These are phyloP conservation scores for Pythium dissimile DNA, from an alignment of 352 stramenopile species.

Conservation along the genomic window DNA sequence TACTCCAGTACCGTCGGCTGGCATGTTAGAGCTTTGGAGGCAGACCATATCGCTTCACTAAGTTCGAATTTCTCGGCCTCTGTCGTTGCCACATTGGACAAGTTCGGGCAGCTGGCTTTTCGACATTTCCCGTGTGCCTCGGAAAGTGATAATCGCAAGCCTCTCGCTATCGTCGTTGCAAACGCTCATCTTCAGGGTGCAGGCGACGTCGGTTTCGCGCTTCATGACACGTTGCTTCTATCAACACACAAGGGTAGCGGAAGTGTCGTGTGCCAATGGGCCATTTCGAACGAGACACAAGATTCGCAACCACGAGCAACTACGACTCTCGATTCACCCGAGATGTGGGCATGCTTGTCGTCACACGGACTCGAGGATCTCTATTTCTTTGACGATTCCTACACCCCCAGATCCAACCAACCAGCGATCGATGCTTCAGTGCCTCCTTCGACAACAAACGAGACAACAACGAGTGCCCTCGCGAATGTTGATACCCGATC, in stretches of 20 bases:
- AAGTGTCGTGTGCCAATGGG: slow-evolving; percentile 68
- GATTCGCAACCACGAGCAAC: slow-evolving; percentile 16
- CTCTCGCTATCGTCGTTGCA: slow-evolving; percentile 3
- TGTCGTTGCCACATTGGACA: slow-evolving; percentile 16
- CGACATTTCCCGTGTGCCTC: slow-evolving; percentile 16
- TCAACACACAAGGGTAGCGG: slow-evolving; percentile 31
- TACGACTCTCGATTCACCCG: background rate
- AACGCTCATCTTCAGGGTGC: slow-evolving; percentile 19
- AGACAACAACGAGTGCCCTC: background rate
- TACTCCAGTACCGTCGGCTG: slow-evolving; percentile 44
- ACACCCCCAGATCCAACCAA: slow-evolving; percentile 6
- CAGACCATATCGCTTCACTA: background rate
- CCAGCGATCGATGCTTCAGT: slow-evolving; percentile 10
- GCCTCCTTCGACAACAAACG: background rate
- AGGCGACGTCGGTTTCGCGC: slow-evolving; percentile 32
- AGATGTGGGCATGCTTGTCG: background rate
- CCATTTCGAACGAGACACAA: slow-evolving; percentile 1
- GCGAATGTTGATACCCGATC: background rate
- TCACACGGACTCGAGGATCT: slow-evolving; percentile 14
- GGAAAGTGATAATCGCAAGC: background rate
- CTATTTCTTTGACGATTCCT: slow-evolving; percentile 19
- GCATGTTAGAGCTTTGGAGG: slow-evolving; percentile 28
- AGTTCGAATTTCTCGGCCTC: slow-evolving; percentile 13
- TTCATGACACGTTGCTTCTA: slow-evolving; percentile 56
- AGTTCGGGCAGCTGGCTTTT: slow-evolving; percentile 17